phyloP scores from a whole-genome alignment of 2,329 filamentous ascomycete genomes.

The Colletotrichum phormii region DNA sequence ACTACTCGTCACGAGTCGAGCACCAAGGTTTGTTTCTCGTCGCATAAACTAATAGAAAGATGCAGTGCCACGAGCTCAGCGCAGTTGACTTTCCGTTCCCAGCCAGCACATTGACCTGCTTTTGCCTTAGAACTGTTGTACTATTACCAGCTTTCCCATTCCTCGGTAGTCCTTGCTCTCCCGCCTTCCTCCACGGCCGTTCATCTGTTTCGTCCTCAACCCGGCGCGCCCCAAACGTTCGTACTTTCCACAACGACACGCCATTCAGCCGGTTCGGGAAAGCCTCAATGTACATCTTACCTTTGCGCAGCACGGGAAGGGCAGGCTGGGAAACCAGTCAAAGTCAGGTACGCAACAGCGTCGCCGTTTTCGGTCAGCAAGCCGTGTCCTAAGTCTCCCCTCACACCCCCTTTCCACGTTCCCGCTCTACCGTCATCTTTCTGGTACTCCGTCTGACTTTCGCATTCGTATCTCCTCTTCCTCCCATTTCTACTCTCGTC shows the following conservation, averaged over 20 bases:
- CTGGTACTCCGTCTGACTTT: slow-evolving; percentile 8
- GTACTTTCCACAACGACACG: slow-evolving; percentile 1
- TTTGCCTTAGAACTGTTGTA: not conserved
- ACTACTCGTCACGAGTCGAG: not conserved
- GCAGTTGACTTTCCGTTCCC: not conserved
- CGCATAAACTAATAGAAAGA: not conserved
- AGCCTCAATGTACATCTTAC: not conserved
- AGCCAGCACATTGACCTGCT: not conserved
- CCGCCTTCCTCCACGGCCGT: not conserved
- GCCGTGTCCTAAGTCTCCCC: slow-evolving; percentile 18
- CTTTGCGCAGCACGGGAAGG: not conserved
- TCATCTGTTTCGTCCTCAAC: not conserved
- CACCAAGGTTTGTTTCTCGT: slow-evolving; percentile 5
- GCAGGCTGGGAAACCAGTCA: not conserved
- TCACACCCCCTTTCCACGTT: slow-evolving; percentile 3
- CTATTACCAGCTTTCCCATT: not conserved
- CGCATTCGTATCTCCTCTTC: slow-evolving; percentile 13
- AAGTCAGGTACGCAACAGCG: not conserved
- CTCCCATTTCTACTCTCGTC: not conserved
- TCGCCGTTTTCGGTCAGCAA: slow-evolving; percentile 26
- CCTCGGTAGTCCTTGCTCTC: not conserved
- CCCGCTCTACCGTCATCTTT: slow-evolving; percentile 8
- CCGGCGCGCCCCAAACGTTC: not conserved
- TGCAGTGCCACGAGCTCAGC: not conserved
- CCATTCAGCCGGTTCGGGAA: slow-evolving; percentile 2